Evolutionary conservation across 129 eudicot species (phyloP).

Genomic region (Centella asiatica): DNA sequence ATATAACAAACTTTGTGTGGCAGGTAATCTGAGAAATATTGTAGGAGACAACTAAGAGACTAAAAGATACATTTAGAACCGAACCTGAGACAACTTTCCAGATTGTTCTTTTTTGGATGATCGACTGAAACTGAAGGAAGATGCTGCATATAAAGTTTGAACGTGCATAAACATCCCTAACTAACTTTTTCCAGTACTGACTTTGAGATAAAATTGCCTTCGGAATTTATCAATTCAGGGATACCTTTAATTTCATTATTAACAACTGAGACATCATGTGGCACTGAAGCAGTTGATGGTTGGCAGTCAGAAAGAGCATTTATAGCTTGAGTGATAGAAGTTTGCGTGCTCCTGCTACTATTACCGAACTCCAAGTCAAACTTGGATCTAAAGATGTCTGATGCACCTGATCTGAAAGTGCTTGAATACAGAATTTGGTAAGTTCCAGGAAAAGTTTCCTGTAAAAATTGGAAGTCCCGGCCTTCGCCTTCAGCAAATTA

Average conservation of each 20-base stretch:
- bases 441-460: neutral
- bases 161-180: neutral
- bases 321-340: constrained; percentile 5
- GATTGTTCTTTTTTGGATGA: constrained; percentile 19
- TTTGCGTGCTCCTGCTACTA: neutral
- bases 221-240: constrained; percentile 16
- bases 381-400: neutral
- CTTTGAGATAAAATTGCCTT: constrained; percentile 30
- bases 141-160: constrained; percentile 17
- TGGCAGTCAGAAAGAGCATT: constrained; percentile 7
- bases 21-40: neutral
- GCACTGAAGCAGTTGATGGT: constrained; percentile 4
- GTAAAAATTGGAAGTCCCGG: too few relatives aligned
- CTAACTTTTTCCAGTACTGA: neutral
- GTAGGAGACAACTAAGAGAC: neutral
- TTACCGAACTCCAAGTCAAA: constrained; percentile 3
- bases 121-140: constrained; percentile 17
- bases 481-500: neutral
- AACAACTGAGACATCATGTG: constrained; percentile 14
- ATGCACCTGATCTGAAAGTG: constrained; percentile 16
- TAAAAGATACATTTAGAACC: constrained; percentile 13
- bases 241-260: constrained; percentile 14
- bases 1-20: neutral
- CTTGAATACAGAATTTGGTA: neutral
- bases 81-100: constrained; percentile 21